Percentiles rank a stretch among this genome's conserved stretches.
Conservation (phyloP, 1,139 yeast genomes). For the Blastobotrys proliferans region DNA sequence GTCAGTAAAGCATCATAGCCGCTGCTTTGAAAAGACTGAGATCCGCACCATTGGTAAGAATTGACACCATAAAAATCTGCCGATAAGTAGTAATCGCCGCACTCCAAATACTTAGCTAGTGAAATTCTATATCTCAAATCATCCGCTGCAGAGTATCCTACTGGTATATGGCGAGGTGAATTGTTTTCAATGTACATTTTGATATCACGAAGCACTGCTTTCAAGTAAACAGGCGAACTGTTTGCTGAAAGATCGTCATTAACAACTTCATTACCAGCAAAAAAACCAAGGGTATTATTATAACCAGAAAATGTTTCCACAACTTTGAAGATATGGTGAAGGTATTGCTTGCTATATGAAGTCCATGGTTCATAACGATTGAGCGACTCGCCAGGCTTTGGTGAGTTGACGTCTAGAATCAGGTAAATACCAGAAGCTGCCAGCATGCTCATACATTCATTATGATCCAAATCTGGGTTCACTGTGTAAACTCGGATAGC, state of each 20-base stretch:
- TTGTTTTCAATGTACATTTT: constrained; percentile 64
- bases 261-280: constrained; percentile 91
- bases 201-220: constrained; percentile 81
- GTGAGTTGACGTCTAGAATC: constrained; percentile 87
- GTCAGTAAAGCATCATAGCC: constrained; percentile 65
- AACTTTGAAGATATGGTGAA: constrained; percentile 72
- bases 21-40: constrained; percentile 57
- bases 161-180: constrained; percentile 71
- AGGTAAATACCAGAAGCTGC: constrained; percentile 91
- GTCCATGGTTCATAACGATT: constrained; percentile 89
- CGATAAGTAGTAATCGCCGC: constrained; percentile 56
- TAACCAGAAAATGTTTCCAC: constrained; percentile 79
- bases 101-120: constrained; percentile 75
- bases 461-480: constrained; percentile 79
- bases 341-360: constrained; percentile 63
- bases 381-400: constrained; percentile 68
- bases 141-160: constrained; percentile 97
- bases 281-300: constrained; percentile 86
- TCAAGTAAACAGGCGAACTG: constrained; percentile 57
- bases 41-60: constrained; percentile 93
- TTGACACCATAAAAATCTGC: constrained; percentile 95
- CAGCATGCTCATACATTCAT: constrained; percentile 83
- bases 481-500: constrained; percentile 85
- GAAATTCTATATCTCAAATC: constrained; percentile 72
- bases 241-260: constrained; percentile 63